A percentile compares a stretch with the other conserved stretches of the same genome.
Conservation (phyloP, 2,329 filamentous ascomycete species). For the Neonectria ditissima region DNA sequence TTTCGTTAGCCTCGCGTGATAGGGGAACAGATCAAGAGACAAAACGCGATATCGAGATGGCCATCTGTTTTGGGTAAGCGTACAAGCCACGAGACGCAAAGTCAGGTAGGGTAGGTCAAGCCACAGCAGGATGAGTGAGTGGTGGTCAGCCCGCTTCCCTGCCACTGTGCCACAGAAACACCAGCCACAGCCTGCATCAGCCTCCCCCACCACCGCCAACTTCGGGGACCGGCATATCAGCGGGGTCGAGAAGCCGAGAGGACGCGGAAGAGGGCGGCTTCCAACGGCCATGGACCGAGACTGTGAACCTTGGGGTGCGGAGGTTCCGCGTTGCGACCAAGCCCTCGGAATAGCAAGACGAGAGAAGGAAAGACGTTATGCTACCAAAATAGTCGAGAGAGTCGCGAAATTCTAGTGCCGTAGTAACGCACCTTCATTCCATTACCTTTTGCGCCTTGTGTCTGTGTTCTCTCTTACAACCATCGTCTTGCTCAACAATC, state of each 20-base stretch:
- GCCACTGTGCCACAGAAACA: neutral
- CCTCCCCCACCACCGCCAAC: constrained; percentile 40
- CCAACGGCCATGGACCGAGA: constrained; percentile 33
- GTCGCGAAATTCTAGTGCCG: constrained; percentile 13
- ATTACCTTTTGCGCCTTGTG: neutral
- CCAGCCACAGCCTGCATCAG: constrained; percentile 29
- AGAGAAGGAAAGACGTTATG: neutral
- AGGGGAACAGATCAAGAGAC: neutral
- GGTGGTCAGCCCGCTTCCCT: no score
- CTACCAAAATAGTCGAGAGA: constrained; percentile 19
- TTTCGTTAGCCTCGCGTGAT: neutral
- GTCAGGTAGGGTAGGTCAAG: constrained; percentile 7
- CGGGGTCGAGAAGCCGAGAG: constrained; percentile 35
- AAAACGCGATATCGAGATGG: neutral
- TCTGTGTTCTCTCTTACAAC: constrained; percentile 8
- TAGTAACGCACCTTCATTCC: constrained; percentile 11
- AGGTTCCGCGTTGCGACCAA: constrained; percentile 29
- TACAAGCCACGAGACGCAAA: no score
- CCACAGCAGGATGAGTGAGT: constrained; percentile 25
- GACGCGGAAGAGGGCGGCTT: constrained; percentile 43
- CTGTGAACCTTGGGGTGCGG: constrained; percentile 1
- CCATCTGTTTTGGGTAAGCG: neutral
- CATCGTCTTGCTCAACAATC: constrained; percentile 13
- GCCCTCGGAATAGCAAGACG: constrained; percentile 28
- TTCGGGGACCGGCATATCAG: constrained; percentile 20